Conservation (phyloP, 2,329 filamentous ascomycete species). For the Teratosphaeria zuluensis region DNA sequence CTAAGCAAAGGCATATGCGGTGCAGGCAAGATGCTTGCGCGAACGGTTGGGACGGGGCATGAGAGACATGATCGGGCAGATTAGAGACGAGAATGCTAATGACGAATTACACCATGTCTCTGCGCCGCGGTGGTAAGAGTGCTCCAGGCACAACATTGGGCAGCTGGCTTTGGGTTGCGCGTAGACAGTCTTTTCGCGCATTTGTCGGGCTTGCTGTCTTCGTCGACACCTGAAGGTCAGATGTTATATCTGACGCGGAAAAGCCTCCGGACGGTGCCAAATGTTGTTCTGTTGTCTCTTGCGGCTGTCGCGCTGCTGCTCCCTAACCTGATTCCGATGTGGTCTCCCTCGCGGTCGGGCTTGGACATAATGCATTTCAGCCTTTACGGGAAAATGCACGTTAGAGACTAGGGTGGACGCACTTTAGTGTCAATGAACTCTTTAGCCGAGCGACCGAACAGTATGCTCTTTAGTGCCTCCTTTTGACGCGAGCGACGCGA, state of each 20-base stretch:
- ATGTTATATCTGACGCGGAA: neutral
- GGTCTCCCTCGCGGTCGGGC: neutral
- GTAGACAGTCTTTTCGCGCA: no score
- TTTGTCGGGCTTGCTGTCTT: neutral
- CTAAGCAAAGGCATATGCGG: neutral
- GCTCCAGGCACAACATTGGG: neutral
- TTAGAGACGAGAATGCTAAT: neutral
- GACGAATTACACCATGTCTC: neutral
- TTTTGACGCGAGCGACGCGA: neutral
- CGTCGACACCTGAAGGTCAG: neutral
- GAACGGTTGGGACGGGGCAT: neutral
- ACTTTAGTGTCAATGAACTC: neutral
- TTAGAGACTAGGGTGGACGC: neutral
- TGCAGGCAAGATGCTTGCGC: neutral
- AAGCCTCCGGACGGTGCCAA: neutral
- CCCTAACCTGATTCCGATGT: no score
- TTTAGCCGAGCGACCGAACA: neutral
- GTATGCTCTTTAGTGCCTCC: neutral
- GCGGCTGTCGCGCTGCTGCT: neutral
- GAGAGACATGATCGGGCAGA: neutral
- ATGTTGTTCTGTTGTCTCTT: neutral
- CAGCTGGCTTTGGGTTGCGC: neutral
- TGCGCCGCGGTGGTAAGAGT: neutral
- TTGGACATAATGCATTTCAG: neutral
- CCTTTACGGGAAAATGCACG: neutral